Evolutionary conservation across 169 alveolate genomes (phyloP), one percentile per base, ranked within the genome.

Genomic region (Babesia bigemina): DNA sequence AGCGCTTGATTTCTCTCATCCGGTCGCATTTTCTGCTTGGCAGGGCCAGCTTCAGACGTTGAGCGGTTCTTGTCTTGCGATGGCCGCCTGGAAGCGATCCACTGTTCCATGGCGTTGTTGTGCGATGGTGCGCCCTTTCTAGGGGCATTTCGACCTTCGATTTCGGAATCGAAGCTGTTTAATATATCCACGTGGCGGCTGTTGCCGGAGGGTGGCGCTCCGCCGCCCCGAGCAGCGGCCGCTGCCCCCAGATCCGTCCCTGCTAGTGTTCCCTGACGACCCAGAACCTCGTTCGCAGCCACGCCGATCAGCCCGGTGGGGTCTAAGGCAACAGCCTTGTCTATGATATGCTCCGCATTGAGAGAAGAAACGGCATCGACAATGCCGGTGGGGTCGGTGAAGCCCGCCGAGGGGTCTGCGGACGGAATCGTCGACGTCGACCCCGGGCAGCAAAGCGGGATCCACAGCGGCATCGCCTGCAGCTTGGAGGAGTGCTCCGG

Each of bases 351-450:
- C 33, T 21, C 17, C 21, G 76, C 56, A 10, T 67, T 55, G 39
- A 67, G 3, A 7, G 76, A 67, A 7, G 65, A 29, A 14, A 67
- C 65, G 22, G 50, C 10, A 26, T 67, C 76, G 16, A 67, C n/a
- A 8, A 67, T 21, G 33, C 17, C 49, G 28, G 26, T 12, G 26
- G 76, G 76, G 76, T 67, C 76, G 1, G 53, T 11, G 28, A 42
- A 11, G 24, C 74, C 22, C 1, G 82, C 47, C 94, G 74, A 56
- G 81, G 79, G 24, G 83, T 86, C 26, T 48, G 61, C 60, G 69
- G 65, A 8, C 29, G 70, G 24, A 21, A 45, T 10, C 13, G 56
- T 36, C 47, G 63, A 53, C 45, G 65, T 29, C 6, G 56, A 29
- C 4, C 56, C 65, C 11, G 60, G 61, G 22, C 76, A 67, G 13